Percentiles rank a stretch among this genome's conserved stretches.
Conservation (phyloP, 108 stramenopile genomes). For the Asterionellopsis glacialis region DNA sequence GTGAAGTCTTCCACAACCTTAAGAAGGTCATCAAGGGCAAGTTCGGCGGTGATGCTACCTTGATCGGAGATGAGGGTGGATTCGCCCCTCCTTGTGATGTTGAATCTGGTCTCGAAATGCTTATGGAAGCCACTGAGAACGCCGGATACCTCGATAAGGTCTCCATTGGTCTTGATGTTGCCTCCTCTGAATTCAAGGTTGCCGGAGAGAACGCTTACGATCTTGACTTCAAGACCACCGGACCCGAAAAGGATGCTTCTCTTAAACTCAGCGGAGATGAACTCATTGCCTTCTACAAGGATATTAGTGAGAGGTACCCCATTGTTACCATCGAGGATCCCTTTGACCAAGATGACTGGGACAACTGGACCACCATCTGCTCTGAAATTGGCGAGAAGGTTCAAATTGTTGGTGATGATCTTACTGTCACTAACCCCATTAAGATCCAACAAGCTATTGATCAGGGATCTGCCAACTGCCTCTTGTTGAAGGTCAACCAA, state of each 20-base stretch:
- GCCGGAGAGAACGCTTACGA: constrained; percentile 92
- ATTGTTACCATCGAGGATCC: constrained; percentile 99
- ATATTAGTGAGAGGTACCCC: constrained; percentile 87
- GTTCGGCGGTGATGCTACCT: constrained; percentile 97
- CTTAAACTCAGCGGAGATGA: constrained; percentile 87
- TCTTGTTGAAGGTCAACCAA: constrained; percentile 99
- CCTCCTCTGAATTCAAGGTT: constrained; percentile 97
- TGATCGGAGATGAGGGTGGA: constrained; percentile 99
- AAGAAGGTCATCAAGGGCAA: constrained; percentile 97
- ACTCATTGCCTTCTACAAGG: constrained; percentile 93
- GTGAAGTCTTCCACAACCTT: constrained; percentile 98
- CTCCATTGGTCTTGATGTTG: constrained; percentile 96
- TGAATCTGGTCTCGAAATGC: constrained; percentile 91
- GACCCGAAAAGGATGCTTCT: constrained; percentile 75
- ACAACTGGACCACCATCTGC: constrained; percentile 93
- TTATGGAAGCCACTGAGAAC: constrained; percentile 95
- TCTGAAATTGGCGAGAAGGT: constrained; percentile 79
- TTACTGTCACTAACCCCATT: constrained; percentile 97
- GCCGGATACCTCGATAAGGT: constrained; percentile 97
- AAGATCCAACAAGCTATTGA: constrained; percentile 94
- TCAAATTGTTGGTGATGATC: constrained; percentile 99
- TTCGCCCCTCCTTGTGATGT: constrained; percentile 97
- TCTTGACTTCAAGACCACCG: constrained; percentile 95
- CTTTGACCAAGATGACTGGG: constrained; percentile 99
- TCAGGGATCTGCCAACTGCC: constrained; percentile 90